phyloP scores from a whole-genome alignment of 2,329 filamentous ascomycete species.

The Calonectria leucothoes region DNA sequence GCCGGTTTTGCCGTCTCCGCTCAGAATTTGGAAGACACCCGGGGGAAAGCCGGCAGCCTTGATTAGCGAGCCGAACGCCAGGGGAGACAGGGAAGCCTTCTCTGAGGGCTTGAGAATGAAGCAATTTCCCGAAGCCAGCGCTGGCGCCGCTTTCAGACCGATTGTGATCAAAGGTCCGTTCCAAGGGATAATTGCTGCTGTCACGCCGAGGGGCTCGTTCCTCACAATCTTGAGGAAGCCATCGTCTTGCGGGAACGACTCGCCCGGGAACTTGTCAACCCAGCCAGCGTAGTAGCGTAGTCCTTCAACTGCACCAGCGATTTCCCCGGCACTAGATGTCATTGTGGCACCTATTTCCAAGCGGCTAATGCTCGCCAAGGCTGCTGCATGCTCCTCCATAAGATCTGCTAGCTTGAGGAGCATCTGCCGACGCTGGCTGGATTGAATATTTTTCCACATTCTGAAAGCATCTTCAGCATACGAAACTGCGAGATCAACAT shows the following conservation, averaged over 20 bases:
- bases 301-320: not conserved
- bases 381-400: not conserved
- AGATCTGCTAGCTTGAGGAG: constrained; percentile 10
- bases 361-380: not conserved
- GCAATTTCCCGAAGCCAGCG: constrained; percentile 59
- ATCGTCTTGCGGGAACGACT: constrained; percentile 55
- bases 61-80: constrained; percentile 64
- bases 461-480: constrained; percentile 3
- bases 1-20: constrained; percentile 75
- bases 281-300: constrained; percentile 46
- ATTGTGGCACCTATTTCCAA: not conserved
- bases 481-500: constrained; percentile 10
- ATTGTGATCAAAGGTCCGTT: constrained; percentile 60
- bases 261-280: constrained; percentile 53
- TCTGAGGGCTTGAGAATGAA: constrained; percentile 64
- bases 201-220: constrained; percentile 49
- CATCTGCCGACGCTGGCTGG: not conserved
- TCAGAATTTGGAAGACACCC: constrained; percentile 78
- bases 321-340: not conserved
- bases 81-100: constrained; percentile 63
- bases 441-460: not conserved
- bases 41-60: constrained; percentile 80
- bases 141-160: constrained; percentile 58
- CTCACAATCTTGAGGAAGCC: constrained; percentile 55
- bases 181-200: constrained; percentile 62